Evolutionary conservation across 257 asterid species (phyloP), one percentile per base, ranked within the genome.

Genomic region (Solanum commersonii): DNA sequence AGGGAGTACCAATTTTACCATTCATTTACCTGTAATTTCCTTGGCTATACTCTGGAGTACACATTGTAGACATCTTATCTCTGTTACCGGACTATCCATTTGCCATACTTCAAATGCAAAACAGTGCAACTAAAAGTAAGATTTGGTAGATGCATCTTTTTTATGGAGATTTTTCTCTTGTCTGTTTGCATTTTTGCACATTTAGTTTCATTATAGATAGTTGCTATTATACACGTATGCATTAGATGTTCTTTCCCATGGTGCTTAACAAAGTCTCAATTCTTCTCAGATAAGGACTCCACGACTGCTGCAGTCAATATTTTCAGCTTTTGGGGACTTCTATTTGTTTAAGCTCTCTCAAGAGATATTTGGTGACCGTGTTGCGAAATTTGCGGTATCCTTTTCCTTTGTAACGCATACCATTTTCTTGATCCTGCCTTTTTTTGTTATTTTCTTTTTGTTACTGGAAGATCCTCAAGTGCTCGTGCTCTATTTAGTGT

Each of bases 361-460:
- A 85, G 92, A 87, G 88, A 88, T 96, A 87, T 96, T 95, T 91
- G 97, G 94, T 88, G 90, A 90, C 49, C 79, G 23, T 86, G 98
- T 90, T 23, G 96, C 99, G 10, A 90, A 85, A 52, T 97, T 96
- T 93, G 91, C 97, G 44, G 99, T 97, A 97, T 96, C 99, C 98
- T 96, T 92, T 82, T 67, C 63, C 18, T 60, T 40, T 40, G 34
- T 78, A 25, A 44, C 65, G 10, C 67, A 27, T 77, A 13, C 14
- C 8, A 15, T 12, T 81, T 84, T 79, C 46, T 42, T 65, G 65
- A 70, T 81, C 20, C 22, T 14, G 67, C 49, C 42, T n/a, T 52
- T 49, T 31, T 52, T 71, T 20, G 86, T 42, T 70, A 29, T 73
- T 76, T 49, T 71, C 27, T 31, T 59, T 25, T 42, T 86, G 31